Evolutionary conservation across 2,329 filamentous ascomycete genomes (phyloP).

Genomic region (Madurella fahalii): DNA sequence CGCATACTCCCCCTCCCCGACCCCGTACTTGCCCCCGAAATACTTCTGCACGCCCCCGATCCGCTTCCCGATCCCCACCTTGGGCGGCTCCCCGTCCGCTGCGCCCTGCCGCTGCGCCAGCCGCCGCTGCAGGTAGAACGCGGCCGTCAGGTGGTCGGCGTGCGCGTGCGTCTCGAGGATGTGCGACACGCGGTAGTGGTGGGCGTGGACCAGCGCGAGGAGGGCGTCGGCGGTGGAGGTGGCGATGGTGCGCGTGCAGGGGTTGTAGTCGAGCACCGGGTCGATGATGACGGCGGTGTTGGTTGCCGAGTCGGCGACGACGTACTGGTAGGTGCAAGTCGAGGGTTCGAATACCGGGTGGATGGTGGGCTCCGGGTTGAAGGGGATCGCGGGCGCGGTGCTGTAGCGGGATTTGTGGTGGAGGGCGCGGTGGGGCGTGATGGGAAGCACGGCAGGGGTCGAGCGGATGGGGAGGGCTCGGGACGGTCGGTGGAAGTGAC

Average conservation of each 20-base stretch:
- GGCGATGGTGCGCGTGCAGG: conserved; percentile 36
- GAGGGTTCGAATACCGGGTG: conserved; percentile 37
- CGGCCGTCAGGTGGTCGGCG: conserved; percentile 57
- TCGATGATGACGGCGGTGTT: conserved; percentile 55
- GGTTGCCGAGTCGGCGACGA: conserved; percentile 52
- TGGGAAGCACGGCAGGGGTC: not conserved
- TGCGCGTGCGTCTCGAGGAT: conserved; percentile 62
- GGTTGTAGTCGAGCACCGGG: conserved; percentile 56
- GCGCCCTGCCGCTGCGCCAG: conserved; percentile 31
- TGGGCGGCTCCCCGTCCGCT: conserved; percentile 33
- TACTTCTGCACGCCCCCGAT: conserved; percentile 48
- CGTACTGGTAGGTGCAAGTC: conserved; percentile 56
- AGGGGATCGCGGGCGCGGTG: not conserved
- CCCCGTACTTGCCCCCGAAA: conserved; percentile 47
- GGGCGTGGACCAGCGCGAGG: conserved; percentile 39
- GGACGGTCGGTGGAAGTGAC: not conserved
- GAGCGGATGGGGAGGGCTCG: not conserved
- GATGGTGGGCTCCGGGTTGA: conserved; percentile 31
- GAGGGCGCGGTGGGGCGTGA: not conserved
- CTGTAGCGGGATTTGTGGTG: not conserved
- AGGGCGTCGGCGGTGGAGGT: conserved; percentile 52
- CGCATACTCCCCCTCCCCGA: conserved; percentile 40
- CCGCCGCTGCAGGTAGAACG: conserved; percentile 51
- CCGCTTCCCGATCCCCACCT: conserved; percentile 52
- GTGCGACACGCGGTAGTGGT: conserved; percentile 44